Percentiles rank a stretch among this genome's conserved stretches.
These are phyloP conservation scores for Verticillium albo-atrum DNA, from an alignment of 2,329 filamentous ascomycete genomes.

Conservation along the genomic window DNA sequence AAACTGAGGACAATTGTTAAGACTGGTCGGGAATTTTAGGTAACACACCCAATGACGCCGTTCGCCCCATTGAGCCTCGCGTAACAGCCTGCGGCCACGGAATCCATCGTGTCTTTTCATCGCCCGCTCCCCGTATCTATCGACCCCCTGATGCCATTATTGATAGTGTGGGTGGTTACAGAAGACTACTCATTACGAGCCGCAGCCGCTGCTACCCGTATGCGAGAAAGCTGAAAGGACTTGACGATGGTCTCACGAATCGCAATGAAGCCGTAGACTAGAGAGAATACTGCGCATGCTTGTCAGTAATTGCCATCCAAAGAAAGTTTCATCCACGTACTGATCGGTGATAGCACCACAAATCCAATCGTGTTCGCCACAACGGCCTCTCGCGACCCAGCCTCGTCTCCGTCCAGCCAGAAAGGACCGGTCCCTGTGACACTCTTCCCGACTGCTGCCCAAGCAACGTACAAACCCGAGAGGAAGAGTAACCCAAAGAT, in stretches of 20 bases:
- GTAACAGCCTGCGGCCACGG: too few relatives aligned
- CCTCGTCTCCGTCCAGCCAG: conserved; percentile 42
- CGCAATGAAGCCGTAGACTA: conserved; percentile 44
- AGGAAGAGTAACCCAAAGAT: conserved; percentile 34
- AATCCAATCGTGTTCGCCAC: conserved; percentile 40
- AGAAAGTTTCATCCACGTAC: conserved; percentile 29
- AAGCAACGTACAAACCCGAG: conserved; percentile 42
- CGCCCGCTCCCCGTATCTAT: too few relatives aligned
- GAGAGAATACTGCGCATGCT: conserved; percentile 35
- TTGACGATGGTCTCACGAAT: conserved; percentile 38
- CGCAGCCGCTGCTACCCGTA: background rate
- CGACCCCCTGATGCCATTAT: too few relatives aligned
- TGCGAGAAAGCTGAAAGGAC: background rate
- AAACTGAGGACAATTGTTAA: too few relatives aligned
- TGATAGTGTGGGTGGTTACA: too few relatives aligned
- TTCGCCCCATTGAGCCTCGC: too few relatives aligned
- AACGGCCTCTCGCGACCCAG: conserved; percentile 38
- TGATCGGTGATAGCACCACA: conserved; percentile 34
- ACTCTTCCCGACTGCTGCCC: conserved; percentile 42
- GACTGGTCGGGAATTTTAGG: too few relatives aligned
- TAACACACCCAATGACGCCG: too few relatives aligned
- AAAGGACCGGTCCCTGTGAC: conserved; percentile 44
- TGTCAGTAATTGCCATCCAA: background rate
- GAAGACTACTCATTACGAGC: background rate
- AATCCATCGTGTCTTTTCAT: too few relatives aligned